Evolutionary conservation across 2,329 filamentous ascomycete genomes (phyloP).

Genomic region (Epichloe sylvatica): DNA sequence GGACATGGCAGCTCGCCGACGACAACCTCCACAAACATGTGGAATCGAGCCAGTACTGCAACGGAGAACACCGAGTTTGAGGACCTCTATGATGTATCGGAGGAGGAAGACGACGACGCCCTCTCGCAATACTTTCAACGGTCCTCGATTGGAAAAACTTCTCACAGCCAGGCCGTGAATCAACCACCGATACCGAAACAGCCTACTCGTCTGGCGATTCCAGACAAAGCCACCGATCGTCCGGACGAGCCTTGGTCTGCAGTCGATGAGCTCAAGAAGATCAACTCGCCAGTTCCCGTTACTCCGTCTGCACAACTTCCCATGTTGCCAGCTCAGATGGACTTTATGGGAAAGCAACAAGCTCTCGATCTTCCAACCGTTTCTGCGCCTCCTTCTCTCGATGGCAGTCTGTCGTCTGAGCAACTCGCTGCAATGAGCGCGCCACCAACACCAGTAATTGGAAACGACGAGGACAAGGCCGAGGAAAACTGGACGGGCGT

Average conservation of each 20-base stretch:
- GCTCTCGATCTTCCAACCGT: constrained; percentile 54
- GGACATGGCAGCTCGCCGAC: constrained; percentile 40
- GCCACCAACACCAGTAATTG: constrained; percentile 68
- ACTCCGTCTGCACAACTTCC: constrained; percentile 55
- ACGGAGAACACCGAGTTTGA: constrained; percentile 65
- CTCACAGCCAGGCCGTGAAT: constrained; percentile 20
- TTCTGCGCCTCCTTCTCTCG: constrained; percentile 74
- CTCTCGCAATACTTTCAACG: constrained; percentile 12
- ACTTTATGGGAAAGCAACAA: constrained; percentile 51
- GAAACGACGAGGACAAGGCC: constrained; percentile 36
- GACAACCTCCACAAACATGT: constrained; percentile 39
- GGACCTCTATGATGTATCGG: constrained; percentile 75
- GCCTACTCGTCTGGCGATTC: constrained; percentile 37
- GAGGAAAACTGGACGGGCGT: constrained; percentile 58
- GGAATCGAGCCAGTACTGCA: constrained; percentile 49
- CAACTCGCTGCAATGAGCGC: constrained; percentile 73
- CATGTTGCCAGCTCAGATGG: constrained; percentile 62
- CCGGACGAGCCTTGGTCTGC: constrained; percentile 30
- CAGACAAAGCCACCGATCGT: constrained; percentile 21
- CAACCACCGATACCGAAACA: constrained; percentile 22
- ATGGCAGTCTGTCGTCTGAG: constrained; percentile 79
- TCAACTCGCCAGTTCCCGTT: constrained; percentile 44
- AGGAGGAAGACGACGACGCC: constrained; percentile 47
- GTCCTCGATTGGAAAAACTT: constrained; percentile 25
- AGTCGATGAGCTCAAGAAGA: constrained; percentile 30